Base-by-base conservation (phyloP, 306 rosid species). In the Rosa multiflora region DNA sequence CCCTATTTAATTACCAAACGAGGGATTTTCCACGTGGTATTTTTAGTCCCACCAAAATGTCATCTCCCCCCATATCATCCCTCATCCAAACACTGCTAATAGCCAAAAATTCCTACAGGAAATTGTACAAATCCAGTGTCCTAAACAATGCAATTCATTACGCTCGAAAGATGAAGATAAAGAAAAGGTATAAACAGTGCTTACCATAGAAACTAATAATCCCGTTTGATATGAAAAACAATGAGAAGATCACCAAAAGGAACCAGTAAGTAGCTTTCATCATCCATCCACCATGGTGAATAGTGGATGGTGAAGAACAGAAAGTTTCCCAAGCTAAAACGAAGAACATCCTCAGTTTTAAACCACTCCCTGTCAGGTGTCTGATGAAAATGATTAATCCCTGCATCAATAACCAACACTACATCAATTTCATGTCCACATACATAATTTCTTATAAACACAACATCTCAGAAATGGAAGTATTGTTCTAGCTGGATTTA, bases 281-380 rank as follows among this genome's bases (percentile, higher is more conserved):
- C 99, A 96, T 96, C 99, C 99, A 96, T 76, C 99, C 99, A 74
- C 99, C 99, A 67, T 96, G 99, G 29, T 29, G 29, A 1, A 29
- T 32, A 23, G 26, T 23, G 85, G 81, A 88, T 88, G 40, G 98
- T 90, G 90, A 96, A 96, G 85, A 96, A 96, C 43, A 96, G 88
- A 87, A 91, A 96, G 83, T 96, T 96, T 7, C 99, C 99, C 91
- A 96, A 80, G 92, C 99, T 96, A 86, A 96, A 97, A 37, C 99
- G 93, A 74, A 96, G 82, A 75, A 96, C 99, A 64, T 98, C 99
- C 83, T 96, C 99, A 1, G 98, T 96, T 87, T 96, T 96, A 56
- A 96, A 96, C 99, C 99, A 96, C 79, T 96, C 99, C 72, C 93
- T 85, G 82, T 89, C 86, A 26, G 98, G 98, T 18, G 96, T 96